phyloP scores from a whole-genome alignment of 345 rosid genomes.

The Linum usitatissimum region DNA sequence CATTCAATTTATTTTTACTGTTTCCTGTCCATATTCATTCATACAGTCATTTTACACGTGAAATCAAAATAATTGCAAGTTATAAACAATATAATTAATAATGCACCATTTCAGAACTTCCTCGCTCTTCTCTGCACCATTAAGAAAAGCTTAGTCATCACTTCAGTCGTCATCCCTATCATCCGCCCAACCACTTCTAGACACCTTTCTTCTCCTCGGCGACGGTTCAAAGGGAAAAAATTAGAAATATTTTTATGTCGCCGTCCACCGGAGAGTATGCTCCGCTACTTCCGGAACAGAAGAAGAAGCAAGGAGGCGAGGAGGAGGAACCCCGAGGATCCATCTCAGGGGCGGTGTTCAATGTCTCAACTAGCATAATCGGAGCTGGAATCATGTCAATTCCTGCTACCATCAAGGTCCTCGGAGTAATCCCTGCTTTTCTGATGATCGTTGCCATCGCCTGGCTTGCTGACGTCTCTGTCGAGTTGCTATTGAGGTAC shows the following conservation, averaged over 20 bases:
- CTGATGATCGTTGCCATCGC: conserved; percentile 41
- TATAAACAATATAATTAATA: no score
- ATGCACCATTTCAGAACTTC: no score
- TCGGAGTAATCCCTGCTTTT: conserved; percentile 74
- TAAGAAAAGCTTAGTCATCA: no score
- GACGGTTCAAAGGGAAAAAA: no score
- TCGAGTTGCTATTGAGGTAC: conserved; percentile 56
- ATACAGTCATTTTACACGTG: no score
- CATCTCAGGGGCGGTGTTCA: conserved; percentile 71
- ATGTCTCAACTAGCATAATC: conserved; percentile 67
- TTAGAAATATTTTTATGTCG: conserved; percentile 24
- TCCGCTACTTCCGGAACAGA: conserved; percentile 43
- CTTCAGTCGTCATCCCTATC: no score
- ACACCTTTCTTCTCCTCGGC: no score
- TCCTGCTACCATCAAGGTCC: conserved; percentile 71
- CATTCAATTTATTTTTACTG: no score
- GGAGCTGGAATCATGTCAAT: conserved; percentile 95
- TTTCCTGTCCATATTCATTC: no score
- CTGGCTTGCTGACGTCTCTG: conserved; percentile 61
- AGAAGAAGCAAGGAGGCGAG: conserved; percentile 3
- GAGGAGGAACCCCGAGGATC: conserved; percentile 27
- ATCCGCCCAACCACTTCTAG: no score
- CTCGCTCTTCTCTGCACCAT: no score
- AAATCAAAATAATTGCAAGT: no score
- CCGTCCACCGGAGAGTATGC: conserved; percentile 25